These are phyloP conservation scores for Rutstroemia sp. DNA, from an alignment of 2,329 filamentous ascomycete genomes.

Conservation along the genomic window DNA sequence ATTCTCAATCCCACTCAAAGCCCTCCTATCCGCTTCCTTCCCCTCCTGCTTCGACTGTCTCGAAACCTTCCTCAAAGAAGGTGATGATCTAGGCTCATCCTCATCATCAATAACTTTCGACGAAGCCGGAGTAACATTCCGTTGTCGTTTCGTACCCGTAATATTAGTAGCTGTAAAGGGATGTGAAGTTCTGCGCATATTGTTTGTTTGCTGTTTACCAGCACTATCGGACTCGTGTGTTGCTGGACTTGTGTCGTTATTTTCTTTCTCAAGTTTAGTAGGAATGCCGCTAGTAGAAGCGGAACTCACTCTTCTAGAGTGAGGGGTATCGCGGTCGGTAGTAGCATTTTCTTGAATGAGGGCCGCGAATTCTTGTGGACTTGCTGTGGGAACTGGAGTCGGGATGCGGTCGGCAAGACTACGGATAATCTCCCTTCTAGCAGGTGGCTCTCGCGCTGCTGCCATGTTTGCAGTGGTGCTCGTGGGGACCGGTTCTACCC, in stretches of 20 bases:
- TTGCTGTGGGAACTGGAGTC: neutral
- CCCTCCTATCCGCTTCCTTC: slow-evolving; percentile 13
- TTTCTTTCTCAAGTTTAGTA: neutral
- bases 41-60: slow-evolving; percentile 11
- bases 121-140: slow-evolving; percentile 40
- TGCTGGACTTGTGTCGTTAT: neutral
- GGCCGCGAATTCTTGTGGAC: neutral
- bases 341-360: slow-evolving; percentile 3
- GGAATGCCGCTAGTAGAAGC: neutral
- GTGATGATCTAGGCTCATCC: slow-evolving; percentile 32
- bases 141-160: slow-evolving; percentile 35
- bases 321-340: neutral
- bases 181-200: slow-evolving; percentile 13
- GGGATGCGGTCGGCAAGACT: neutral
- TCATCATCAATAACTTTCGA: slow-evolving; percentile 41
- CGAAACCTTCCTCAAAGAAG: slow-evolving; percentile 22
- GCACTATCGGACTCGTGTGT: neutral
- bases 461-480: neutral
- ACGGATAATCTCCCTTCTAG: neutral
- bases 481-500: neutral
- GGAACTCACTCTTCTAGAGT: slow-evolving; percentile 4
- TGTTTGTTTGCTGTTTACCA: neutral
- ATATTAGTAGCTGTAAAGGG: slow-evolving; percentile 16
- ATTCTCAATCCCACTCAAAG: slow-evolving; percentile 23
- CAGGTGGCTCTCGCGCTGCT: neutral